Conservation (phyloP, 1,139 yeast genomes). For the Scheffersomyces illinoinensis region DNA sequence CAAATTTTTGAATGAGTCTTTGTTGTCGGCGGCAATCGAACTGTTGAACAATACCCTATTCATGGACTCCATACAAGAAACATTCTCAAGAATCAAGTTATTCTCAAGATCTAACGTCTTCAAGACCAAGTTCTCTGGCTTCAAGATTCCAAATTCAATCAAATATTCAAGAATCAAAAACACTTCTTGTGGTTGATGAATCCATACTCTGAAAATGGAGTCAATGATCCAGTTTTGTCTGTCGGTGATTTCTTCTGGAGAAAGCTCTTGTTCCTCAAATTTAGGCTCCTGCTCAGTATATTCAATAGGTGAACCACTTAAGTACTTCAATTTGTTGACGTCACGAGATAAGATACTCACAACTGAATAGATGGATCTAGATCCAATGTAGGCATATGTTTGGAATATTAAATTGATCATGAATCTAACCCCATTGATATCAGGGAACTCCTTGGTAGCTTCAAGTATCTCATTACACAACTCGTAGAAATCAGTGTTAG, state of each 20-base stretch:
- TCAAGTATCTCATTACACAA: slow-evolving; percentile 31
- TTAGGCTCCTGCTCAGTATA: slow-evolving; percentile 32
- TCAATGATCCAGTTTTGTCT: slow-evolving; percentile 54
- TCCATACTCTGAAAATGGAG: slow-evolving; percentile 75
- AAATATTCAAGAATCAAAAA: slow-evolving; percentile 68
- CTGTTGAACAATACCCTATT: slow-evolving; percentile 33
- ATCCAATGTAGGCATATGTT: slow-evolving; percentile 78
- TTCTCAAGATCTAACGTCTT: slow-evolving; percentile 40
- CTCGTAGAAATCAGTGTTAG: slow-evolving; percentile 40
- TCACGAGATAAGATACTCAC: slow-evolving; percentile 66
- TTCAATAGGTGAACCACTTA: slow-evolving; percentile 36
- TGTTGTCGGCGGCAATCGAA: not conserved
- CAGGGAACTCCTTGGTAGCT: slow-evolving; percentile 17
- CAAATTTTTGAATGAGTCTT: slow-evolving; percentile 17
- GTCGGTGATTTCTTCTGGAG: slow-evolving; percentile 30
- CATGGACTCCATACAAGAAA: slow-evolving; percentile 49
- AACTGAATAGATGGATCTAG: slow-evolving; percentile 87
- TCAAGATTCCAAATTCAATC: slow-evolving; percentile 51
- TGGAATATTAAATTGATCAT: slow-evolving; percentile 66
- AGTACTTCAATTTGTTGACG: slow-evolving; percentile 48
- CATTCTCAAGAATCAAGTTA: slow-evolving; percentile 42
- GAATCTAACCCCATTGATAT: slow-evolving; percentile 45
- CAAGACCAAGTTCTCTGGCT: slow-evolving; percentile 41
- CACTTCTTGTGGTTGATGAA: slow-evolving; percentile 78
- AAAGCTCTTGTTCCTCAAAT: slow-evolving; percentile 40